These are phyloP conservation scores for Blakeslea trispora DNA, from an alignment of 371 early-diverging fungal species.

Conservation along the genomic window DNA sequence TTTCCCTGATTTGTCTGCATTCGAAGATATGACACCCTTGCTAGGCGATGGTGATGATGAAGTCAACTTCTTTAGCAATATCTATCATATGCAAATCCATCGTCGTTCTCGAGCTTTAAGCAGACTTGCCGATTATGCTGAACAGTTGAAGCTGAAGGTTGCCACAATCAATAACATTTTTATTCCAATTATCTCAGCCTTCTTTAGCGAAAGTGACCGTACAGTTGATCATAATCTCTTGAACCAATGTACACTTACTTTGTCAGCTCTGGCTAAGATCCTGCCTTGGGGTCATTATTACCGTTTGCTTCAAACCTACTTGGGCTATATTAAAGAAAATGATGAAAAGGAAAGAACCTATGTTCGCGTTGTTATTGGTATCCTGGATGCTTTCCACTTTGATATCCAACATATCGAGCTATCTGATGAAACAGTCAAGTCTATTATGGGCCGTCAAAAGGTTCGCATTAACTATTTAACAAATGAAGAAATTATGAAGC, in stretches of 20 bases:
- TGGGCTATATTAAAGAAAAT: slow-evolving; percentile 64
- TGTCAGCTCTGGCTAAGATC: slow-evolving; percentile 67
- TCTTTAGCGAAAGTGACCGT: slow-evolving; percentile 78
- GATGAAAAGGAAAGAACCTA: slow-evolving; percentile 73
- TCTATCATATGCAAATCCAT: slow-evolving; percentile 92
- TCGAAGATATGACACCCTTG: slow-evolving; percentile 68
- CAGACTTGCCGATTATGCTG: slow-evolving; percentile 66
- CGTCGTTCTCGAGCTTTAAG: slow-evolving; percentile 84
- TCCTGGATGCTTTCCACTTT: slow-evolving; percentile 92
- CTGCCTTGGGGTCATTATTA: slow-evolving; percentile 89
- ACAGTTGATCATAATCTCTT: slow-evolving; percentile 72
- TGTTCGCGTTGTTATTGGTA: slow-evolving; percentile 74
- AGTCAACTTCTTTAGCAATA: slow-evolving; percentile 86
- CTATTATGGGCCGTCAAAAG: slow-evolving; percentile 47
- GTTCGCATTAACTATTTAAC: slow-evolving; percentile 49
- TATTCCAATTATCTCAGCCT: slow-evolving; percentile 82
- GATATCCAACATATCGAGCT: slow-evolving; percentile 64
- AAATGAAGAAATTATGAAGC: slow-evolving; percentile 28
- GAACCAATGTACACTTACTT: slow-evolving; percentile 74
- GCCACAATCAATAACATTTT: slow-evolving; percentile 74
- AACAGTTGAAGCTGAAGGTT: slow-evolving; percentile 46
- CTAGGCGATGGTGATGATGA: slow-evolving; percentile 75
- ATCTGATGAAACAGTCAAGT: slow-evolving; percentile 43
- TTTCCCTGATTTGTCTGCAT: slow-evolving; percentile 60
- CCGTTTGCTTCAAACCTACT: slow-evolving; percentile 68